A percentile compares a stretch with the other conserved stretches of the same genome.
Conservation (phyloP, 805 yeast species). For the Komagataella kurtzmanii region DNA sequence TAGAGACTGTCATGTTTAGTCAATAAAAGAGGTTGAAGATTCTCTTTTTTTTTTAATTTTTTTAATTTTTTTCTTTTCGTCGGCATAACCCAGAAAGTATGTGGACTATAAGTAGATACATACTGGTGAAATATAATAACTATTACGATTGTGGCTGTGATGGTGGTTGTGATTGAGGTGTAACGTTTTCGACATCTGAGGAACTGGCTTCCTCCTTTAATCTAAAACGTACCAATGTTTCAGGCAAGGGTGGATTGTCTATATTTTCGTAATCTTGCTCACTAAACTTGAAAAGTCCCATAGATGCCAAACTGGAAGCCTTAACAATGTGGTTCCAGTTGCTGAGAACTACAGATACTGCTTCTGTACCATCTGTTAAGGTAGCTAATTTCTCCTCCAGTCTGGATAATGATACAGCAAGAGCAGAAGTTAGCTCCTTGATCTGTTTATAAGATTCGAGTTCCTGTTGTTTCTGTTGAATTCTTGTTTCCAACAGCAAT, state of each 20-base stretch:
- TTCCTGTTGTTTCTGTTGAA: conserved; percentile 35
- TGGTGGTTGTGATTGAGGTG: background rate
- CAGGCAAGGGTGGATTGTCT: conserved; percentile 41
- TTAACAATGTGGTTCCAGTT: conserved; percentile 55
- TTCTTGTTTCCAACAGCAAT: conserved; percentile 12
- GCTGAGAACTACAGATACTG: conserved; percentile 42
- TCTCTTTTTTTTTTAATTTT: background rate
- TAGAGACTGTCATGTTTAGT: conserved; percentile 7
- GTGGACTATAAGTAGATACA: background rate
- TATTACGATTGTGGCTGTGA: background rate
- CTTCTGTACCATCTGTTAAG: conserved; percentile 43
- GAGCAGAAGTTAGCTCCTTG: conserved; percentile 26
- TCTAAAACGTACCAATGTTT: conserved; percentile 47
- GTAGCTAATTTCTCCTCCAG: conserved; percentile 34
- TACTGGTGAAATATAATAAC: background rate
- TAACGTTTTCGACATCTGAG: background rate
- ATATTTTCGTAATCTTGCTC: conserved; percentile 25
- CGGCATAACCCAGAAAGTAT: background rate
- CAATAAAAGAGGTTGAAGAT: background rate
- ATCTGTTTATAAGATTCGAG: conserved; percentile 34
- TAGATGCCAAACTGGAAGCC: conserved; percentile 46
- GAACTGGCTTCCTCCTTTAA: conserved; percentile 24
- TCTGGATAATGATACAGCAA: conserved; percentile 32
- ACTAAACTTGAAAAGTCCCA: conserved; percentile 30
- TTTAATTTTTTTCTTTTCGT: background rate